phyloP scores from a whole-genome alignment of 2,329 filamentous ascomycete genomes.

The Alternaria panax region DNA sequence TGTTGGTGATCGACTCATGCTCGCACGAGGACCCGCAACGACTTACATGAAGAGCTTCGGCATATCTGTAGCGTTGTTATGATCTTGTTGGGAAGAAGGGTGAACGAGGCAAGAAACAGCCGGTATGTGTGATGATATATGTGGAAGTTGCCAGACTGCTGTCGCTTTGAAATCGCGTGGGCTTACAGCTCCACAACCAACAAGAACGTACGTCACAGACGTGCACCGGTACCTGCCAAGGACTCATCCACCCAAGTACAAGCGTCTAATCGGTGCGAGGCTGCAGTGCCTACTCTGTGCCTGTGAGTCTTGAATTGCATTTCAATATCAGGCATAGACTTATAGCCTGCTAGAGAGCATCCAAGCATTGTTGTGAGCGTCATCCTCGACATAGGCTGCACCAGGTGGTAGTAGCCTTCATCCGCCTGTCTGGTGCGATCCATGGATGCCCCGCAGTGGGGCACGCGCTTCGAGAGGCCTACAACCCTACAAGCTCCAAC shows the following conservation, averaged over 20 bases:
- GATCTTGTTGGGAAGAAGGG: background rate
- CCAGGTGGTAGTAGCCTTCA: background rate
- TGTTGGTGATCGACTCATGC: background rate
- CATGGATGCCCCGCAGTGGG: background rate
- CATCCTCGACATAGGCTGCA: background rate
- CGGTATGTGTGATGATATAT: background rate
- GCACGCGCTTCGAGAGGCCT: background rate
- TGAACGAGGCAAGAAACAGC: background rate
- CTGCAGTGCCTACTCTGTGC: background rate
- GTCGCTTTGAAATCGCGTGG: background rate
- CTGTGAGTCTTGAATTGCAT: background rate
- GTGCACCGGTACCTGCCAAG: conserved; percentile 1
- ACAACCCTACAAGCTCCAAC: background rate
- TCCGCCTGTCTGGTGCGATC: background rate
- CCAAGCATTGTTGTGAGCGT: background rate
- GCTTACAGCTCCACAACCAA: conserved; percentile 1
- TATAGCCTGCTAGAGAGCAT: background rate
- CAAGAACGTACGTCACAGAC: conserved; percentile 17
- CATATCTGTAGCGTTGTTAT: conserved; percentile 19
- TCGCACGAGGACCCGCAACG: background rate
- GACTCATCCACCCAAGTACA: background rate
- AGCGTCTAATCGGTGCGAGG: background rate
- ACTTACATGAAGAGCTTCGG: conserved; percentile 41
- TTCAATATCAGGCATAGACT: background rate
- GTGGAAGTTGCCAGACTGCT: background rate